Percentiles rank a stretch among this genome's conserved stretches.
phyloP scores from a whole-genome alignment of 768 basidiomycete genomes.

The Favolaschia claudopus region DNA sequence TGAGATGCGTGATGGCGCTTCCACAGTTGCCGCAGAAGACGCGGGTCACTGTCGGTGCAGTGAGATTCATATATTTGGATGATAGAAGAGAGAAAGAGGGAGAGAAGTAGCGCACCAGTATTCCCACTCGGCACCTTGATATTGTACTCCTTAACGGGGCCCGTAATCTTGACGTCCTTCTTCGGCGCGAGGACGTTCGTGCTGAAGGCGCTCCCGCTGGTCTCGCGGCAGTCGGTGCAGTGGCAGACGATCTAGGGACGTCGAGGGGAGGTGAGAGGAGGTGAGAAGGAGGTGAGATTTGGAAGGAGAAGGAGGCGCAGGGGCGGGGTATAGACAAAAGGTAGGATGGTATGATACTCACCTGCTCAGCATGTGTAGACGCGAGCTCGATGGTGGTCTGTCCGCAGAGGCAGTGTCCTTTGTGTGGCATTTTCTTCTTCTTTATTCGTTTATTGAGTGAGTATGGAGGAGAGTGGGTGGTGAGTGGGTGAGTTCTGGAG shows the following conservation, averaged over 20 bases:
- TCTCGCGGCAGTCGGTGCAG: conserved; percentile 46
- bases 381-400: conserved; percentile 37
- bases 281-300: too few relatives aligned
- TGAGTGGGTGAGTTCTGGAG: too few relatives aligned
- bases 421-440: conserved; percentile 30
- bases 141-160: conserved; percentile 40
- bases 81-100: not conserved
- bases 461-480: not conserved
- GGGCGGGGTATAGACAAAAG: not conserved
- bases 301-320: too few relatives aligned
- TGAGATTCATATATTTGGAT: not conserved
- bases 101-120: conserved; percentile 32
- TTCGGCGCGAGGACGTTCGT: conserved; percentile 45
- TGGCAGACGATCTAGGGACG: conserved; percentile 41
- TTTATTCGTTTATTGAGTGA: not conserved
- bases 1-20: conserved; percentile 44
- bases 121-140: conserved; percentile 42
- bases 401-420: conserved; percentile 44
- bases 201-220: conserved; percentile 48
- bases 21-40: conserved; percentile 49
- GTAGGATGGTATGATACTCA: not conserved
- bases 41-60: conserved; percentile 36
- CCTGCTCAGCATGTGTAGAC: conserved; percentile 38
- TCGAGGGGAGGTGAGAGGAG: not conserved
- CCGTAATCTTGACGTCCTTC: conserved; percentile 41